Conservation (phyloP, 2,329 filamentous ascomycete species). For the Penicillium fuscoglaucum region DNA sequence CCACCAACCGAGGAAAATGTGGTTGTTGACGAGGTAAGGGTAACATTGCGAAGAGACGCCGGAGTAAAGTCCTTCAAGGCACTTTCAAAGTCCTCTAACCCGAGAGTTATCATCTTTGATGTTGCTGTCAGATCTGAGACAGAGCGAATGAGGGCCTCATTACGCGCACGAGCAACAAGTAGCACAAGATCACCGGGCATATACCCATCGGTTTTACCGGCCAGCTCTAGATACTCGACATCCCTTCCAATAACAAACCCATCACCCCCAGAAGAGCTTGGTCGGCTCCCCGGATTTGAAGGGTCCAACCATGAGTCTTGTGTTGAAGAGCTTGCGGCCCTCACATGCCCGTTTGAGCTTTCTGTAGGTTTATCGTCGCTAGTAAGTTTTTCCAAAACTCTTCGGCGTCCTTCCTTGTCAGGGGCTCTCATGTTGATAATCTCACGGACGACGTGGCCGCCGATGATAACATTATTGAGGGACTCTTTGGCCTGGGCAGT, state of each 20-base stretch:
- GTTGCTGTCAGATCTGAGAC: conserved; percentile 58
- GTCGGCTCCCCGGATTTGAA: conserved; percentile 56
- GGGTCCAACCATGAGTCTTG: conserved; percentile 77
- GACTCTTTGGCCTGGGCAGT: conserved; percentile 93
- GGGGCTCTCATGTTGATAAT: conserved; percentile 88
- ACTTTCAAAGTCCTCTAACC: conserved; percentile 73
- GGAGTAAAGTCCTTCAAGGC: conserved; percentile 93
- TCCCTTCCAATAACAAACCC: conserved; percentile 73
- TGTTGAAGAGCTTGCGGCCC: conserved; percentile 38
- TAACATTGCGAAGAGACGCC: conserved; percentile 89
- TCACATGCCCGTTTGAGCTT: conserved; percentile 44
- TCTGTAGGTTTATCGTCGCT: conserved; percentile 44
- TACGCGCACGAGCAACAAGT: conserved; percentile 81
- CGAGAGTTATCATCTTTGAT: conserved; percentile 62
- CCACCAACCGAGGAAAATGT: conserved; percentile 93
- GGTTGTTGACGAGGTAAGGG: conserved; percentile 86
- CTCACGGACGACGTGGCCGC: conserved; percentile 88
- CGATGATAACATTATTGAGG: conserved; percentile 84
- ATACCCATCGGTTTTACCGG: conserved; percentile 93
- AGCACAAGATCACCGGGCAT: conserved; percentile 93
- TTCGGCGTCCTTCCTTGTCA: conserved; percentile 82
- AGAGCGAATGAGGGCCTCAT: conserved; percentile 86
- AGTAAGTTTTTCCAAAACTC: conserved; percentile 79
- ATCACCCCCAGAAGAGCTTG: conserved; percentile 49
- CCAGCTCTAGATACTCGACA: conserved; percentile 88